Evolutionary conservation across 306 rosid genomes (phyloP).

Genomic region (Malus sylvestris): DNA sequence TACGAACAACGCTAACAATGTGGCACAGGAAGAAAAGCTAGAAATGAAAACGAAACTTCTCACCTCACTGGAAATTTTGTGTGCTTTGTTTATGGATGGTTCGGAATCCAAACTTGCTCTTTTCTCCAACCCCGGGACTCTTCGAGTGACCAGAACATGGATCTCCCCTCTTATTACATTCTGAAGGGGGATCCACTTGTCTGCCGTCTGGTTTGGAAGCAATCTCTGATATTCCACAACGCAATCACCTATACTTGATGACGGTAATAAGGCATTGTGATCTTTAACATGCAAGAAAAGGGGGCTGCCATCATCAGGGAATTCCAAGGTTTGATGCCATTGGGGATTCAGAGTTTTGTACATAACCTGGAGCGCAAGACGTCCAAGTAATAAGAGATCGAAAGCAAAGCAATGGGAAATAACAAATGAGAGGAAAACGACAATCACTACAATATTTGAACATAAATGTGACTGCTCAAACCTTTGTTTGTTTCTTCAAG

Average conservation of each 20-base stretch:
- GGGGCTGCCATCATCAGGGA: slow-evolving; percentile 80
- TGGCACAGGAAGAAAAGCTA: not conserved
- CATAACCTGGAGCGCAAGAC: slow-evolving; percentile 49
- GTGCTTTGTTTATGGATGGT: slow-evolving; percentile 61
- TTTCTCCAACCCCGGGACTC: slow-evolving; percentile 62
- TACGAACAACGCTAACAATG: not conserved
- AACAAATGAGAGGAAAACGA: not conserved
- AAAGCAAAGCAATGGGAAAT: not conserved
- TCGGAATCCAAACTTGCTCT: slow-evolving; percentile 57
- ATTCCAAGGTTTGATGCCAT: slow-evolving; percentile 95
- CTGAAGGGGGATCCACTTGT: slow-evolving; percentile 97
- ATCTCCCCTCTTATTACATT: slow-evolving; percentile 87
- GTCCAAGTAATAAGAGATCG: slow-evolving; percentile 5
- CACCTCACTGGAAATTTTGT: slow-evolving; percentile 68
- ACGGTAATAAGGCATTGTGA: slow-evolving; percentile 68
- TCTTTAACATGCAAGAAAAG: slow-evolving; percentile 72
- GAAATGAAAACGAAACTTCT: slow-evolving; percentile 13
- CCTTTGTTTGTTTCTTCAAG: slow-evolving; percentile 87
- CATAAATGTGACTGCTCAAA: slow-evolving; percentile 19
- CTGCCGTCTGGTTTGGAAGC: slow-evolving; percentile 71
- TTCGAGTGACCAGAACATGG: slow-evolving; percentile 79
- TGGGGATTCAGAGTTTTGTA: slow-evolving; percentile 70
- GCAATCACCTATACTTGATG: slow-evolving; percentile 78
- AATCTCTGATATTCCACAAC: slow-evolving; percentile 80
- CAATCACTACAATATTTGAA: not conserved